Percentiles rank a stretch among this genome's conserved stretches.
Conservation (phyloP, 2,329 filamentous ascomycete species). For the Aspergillus sp. region DNA sequence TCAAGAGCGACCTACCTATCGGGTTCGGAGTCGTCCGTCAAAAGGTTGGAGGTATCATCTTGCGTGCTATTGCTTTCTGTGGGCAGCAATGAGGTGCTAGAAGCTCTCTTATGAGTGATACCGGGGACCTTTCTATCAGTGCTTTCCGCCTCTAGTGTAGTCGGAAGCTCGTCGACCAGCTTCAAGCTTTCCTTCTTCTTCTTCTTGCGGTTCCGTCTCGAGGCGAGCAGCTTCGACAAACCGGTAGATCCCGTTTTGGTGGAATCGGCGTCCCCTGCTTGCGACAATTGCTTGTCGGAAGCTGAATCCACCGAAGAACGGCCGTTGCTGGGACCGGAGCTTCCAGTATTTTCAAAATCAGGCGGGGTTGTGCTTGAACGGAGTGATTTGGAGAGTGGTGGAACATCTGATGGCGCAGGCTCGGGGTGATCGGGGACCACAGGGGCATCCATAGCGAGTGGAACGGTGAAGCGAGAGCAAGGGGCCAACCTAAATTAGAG, state of each 20-base stretch:
- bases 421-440: conserved; percentile 26
- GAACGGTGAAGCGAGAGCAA: background rate
- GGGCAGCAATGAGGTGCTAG: conserved; percentile 22
- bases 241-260: conserved; percentile 43
- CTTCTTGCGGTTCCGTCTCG: conserved; percentile 47
- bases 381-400: conserved; percentile 34
- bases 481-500: background rate
- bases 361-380: conserved; percentile 39
- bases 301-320: conserved; percentile 41
- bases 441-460: conserved; percentile 35
- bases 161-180: conserved; percentile 22
- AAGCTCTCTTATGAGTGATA: conserved; percentile 24
- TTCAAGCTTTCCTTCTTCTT: conserved; percentile 28
- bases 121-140: conserved; percentile 12
- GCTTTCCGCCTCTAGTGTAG: conserved; percentile 22
- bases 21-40: conserved; percentile 42
- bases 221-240: conserved; percentile 53
- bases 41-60: conserved; percentile 26
- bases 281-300: conserved; percentile 38
- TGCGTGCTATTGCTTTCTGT: conserved; percentile 23
- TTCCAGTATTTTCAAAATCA: conserved; percentile 33
- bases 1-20: conserved; percentile 34
- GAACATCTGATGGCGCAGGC: conserved; percentile 35
- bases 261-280: conserved; percentile 40
- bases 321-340: conserved; percentile 33